phyloP scores from a whole-genome alignment of 495 filamentous ascomycete species.

The Polyplosphaeria fusca region DNA sequence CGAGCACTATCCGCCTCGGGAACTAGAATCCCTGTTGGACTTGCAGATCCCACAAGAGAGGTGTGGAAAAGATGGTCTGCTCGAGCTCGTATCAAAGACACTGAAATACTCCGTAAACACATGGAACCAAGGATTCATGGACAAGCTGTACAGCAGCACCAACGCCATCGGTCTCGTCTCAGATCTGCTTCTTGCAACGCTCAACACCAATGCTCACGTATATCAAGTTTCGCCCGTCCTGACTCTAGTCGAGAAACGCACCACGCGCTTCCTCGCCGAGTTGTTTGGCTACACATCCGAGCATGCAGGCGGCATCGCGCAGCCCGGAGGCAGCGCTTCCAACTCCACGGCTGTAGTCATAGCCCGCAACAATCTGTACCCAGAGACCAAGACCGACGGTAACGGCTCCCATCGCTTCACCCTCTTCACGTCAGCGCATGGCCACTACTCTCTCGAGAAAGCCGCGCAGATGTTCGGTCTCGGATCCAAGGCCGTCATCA shows the following conservation, averaged over 20 bases:
- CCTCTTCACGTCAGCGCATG: slow-evolving; percentile 84
- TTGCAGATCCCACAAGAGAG: slow-evolving; percentile 64
- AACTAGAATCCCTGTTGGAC: slow-evolving; percentile 62
- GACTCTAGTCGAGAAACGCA: slow-evolving; percentile 79
- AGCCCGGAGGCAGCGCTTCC: slow-evolving; percentile 79
- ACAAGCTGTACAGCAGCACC: slow-evolving; percentile 84
- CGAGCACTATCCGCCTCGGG: slow-evolving; percentile 66
- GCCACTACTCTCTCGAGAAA: slow-evolving; percentile 94
- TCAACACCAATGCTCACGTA: slow-evolving; percentile 89
- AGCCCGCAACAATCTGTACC: slow-evolving; percentile 81
- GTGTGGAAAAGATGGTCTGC: slow-evolving; percentile 66
- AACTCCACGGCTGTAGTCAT: slow-evolving; percentile 86
- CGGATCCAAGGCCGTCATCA: slow-evolving; percentile 66
- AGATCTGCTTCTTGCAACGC: slow-evolving; percentile 72
- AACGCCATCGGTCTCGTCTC: slow-evolving; percentile 63
- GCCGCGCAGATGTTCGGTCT: slow-evolving; percentile 83
- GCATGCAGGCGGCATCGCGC: slow-evolving; percentile 79
- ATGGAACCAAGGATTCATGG: slow-evolving; percentile 92
- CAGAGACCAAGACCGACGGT: slow-evolving; percentile 67
- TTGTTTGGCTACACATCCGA: slow-evolving; percentile 74
- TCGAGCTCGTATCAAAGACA: slow-evolving; percentile 61
- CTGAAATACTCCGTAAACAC: slow-evolving; percentile 88
- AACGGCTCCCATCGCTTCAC: slow-evolving; percentile 64
- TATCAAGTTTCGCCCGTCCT: slow-evolving; percentile 88
- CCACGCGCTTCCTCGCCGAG: slow-evolving; percentile 61